Conservation (phyloP, 1,284 basidiomycete genomes). For the Microbotryomycetes sp. region DNA sequence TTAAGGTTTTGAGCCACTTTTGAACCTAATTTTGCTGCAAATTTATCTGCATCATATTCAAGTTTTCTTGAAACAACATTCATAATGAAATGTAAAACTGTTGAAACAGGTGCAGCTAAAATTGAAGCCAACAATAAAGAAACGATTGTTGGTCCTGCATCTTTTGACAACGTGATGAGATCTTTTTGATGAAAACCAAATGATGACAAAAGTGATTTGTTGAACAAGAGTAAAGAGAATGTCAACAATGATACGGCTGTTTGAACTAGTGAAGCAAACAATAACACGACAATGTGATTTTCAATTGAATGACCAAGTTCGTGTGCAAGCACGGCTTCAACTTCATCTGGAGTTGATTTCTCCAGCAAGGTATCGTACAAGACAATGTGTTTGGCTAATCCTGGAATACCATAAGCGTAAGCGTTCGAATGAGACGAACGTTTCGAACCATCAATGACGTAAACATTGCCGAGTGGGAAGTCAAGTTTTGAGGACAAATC, state of each 20-base stretch:
- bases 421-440: slow-evolving; percentile 64
- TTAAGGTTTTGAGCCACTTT: slow-evolving; percentile 63
- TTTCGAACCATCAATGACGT: slow-evolving; percentile 96
- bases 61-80: slow-evolving; percentile 74
- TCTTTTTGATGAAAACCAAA: slow-evolving; percentile 66
- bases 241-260: slow-evolving; percentile 76
- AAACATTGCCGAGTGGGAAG: slow-evolving; percentile 82
- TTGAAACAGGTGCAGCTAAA: slow-evolving; percentile 74
- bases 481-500: slow-evolving; percentile 67
- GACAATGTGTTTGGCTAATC: slow-evolving; percentile 80
- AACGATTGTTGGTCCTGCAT: slow-evolving; percentile 66
- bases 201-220: slow-evolving; percentile 70
- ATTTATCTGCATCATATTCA: slow-evolving; percentile 84
- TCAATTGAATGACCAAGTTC: slow-evolving; percentile 95
- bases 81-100: slow-evolving; percentile 65
- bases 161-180: slow-evolving; percentile 2
- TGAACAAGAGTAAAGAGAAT: slow-evolving; percentile 87
- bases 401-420: slow-evolving; percentile 80
- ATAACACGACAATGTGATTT: slow-evolving; percentile 77
- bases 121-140: slow-evolving; percentile 84
- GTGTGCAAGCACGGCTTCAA: slow-evolving; percentile 76
- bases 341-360: slow-evolving; percentile 76
- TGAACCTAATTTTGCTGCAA: slow-evolving; percentile 59
- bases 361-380: slow-evolving; percentile 95
- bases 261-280: slow-evolving; percentile 78